Percentiles rank a stretch among this genome's conserved stretches.
phyloP scores from a whole-genome alignment of 2,329 filamentous ascomycete genomes.

The Monosporascus ibericus region DNA sequence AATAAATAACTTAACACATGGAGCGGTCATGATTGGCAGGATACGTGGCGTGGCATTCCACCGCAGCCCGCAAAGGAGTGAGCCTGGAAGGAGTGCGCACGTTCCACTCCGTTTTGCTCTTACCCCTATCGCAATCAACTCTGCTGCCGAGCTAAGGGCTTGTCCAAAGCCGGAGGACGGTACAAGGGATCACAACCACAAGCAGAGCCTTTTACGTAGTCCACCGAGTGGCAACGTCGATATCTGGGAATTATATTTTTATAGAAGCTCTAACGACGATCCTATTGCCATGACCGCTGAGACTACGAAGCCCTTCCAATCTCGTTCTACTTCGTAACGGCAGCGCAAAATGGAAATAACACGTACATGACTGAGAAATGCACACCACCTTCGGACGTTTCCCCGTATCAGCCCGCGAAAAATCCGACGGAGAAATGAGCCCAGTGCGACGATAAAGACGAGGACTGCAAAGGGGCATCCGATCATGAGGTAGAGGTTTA shows the following conservation, averaged over 20 bases:
- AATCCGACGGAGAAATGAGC: neutral
- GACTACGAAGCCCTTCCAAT: slow-evolving; percentile 17
- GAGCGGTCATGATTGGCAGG: too few relatives aligned
- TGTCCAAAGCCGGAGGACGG: neutral
- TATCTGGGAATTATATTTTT: neutral
- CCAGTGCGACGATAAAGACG: slow-evolving; percentile 12
- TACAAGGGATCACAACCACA: neutral
- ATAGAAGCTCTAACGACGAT: slow-evolving; percentile 8
- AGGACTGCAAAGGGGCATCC: slow-evolving; percentile 1
- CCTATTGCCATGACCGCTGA: slow-evolving; percentile 11
- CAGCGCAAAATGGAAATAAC: slow-evolving; percentile 7
- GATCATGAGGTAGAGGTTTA: neutral
- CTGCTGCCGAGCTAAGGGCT: too few relatives aligned
- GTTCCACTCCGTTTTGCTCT: too few relatives aligned
- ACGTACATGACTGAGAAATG: neutral
- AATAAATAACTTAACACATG: too few relatives aligned
- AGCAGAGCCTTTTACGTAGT: too few relatives aligned
- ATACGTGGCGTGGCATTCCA: too few relatives aligned
- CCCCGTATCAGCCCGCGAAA: neutral
- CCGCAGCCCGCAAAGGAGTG: too few relatives aligned
- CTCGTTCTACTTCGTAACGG: slow-evolving; percentile 15
- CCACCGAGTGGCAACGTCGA: too few relatives aligned
- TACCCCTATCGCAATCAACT: too few relatives aligned
- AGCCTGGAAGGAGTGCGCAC: too few relatives aligned
- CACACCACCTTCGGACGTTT: neutral